Conservation (phyloP, 495 filamentous ascomycete species). For the Schizothecium vesticola region DNA sequence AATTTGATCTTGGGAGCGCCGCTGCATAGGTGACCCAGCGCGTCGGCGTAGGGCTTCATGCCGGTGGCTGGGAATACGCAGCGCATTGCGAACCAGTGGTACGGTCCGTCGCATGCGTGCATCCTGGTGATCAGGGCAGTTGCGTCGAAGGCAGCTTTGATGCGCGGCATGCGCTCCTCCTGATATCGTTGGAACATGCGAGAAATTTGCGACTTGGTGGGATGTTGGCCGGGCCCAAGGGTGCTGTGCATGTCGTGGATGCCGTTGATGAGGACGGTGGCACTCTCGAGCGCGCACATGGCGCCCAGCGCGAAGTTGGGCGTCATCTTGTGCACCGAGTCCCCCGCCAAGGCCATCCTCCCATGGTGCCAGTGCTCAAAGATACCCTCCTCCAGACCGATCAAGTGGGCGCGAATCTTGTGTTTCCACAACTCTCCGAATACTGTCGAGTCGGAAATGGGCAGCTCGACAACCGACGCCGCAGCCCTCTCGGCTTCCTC, state of each 20-base stretch:
- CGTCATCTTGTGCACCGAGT: neutral
- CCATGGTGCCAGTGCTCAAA: constrained; percentile 26
- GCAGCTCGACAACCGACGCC: constrained; percentile 15
- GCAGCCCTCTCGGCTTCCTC: constrained; percentile 24
- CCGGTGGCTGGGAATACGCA: too few species aligned
- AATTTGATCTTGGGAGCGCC: too few species aligned
- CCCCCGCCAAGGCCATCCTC: constrained; percentile 27
- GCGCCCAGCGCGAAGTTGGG: constrained; percentile 1
- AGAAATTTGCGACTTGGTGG: too few species aligned
- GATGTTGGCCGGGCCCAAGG: too few species aligned
- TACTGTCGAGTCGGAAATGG: constrained; percentile 18
- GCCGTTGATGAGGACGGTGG: neutral
- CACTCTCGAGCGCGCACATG: neutral
- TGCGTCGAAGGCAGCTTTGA: too few species aligned
- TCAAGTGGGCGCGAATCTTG: constrained; percentile 2
- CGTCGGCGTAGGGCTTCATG: too few species aligned
- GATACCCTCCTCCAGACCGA: constrained; percentile 32
- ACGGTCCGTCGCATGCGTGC: too few species aligned
- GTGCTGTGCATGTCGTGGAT: neutral
- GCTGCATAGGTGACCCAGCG: too few species aligned
- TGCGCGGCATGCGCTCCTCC: too few species aligned
- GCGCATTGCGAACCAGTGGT: too few species aligned
- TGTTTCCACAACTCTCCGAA: constrained; percentile 32
- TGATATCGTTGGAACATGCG: too few species aligned
- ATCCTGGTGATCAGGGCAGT: too few species aligned